Percentiles rank a stretch among this genome's conserved stretches.
phyloP scores from a whole-genome alignment of 148 eudicot species.

The Vaccinium corymbosum region DNA sequence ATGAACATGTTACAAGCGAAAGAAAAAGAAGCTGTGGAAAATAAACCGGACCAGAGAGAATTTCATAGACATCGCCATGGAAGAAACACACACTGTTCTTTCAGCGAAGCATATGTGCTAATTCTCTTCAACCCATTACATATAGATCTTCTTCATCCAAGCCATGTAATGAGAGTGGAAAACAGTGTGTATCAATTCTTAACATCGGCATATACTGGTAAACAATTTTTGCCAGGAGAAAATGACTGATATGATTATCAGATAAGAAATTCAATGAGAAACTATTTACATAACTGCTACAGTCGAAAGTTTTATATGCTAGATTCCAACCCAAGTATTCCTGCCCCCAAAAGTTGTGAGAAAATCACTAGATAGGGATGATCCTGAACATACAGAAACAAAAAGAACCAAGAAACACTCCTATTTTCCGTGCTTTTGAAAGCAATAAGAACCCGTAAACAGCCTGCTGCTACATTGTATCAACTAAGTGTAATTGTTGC shows the following conservation, averaged over 20 bases:
- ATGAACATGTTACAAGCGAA: no score
- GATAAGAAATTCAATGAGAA: not conserved
- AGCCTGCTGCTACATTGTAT: not conserved
- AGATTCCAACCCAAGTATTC: not conserved
- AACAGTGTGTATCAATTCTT: not conserved
- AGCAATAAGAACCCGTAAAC: not conserved
- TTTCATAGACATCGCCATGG: no score
- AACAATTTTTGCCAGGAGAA: not conserved
- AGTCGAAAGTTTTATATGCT: not conserved
- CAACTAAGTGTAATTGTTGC: not conserved
- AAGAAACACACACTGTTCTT: not conserved
- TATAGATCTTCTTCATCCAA: not conserved
- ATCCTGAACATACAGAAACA: not conserved
- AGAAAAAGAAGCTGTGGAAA: no score
- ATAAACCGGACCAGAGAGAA: no score
- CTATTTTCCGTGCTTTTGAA: not conserved
- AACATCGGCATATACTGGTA: not conserved
- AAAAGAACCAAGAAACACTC: not conserved
- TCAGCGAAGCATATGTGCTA: not conserved
- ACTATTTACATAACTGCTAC: not conserved
- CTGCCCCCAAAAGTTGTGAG: not conserved
- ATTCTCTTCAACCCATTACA: not conserved
- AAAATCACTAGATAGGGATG: not conserved
- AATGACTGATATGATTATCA: not conserved
- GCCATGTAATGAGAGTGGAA: not conserved